Evolutionary conservation across 768 basidiomycete genomes (phyloP).

Genomic region (Suillus bovinus): DNA sequence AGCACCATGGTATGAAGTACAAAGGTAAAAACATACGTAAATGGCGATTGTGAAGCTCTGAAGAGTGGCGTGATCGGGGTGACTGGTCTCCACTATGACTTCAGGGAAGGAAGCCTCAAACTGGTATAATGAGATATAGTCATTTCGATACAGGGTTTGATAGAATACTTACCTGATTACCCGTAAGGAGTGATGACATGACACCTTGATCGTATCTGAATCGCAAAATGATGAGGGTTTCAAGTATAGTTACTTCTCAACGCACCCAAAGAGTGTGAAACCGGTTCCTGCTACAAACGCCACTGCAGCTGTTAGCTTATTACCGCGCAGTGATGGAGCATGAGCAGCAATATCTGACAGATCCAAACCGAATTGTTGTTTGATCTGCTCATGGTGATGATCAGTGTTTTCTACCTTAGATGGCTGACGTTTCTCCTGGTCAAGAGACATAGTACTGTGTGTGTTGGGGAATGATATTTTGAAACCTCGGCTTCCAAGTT

Average conservation of each 20-base stretch:
- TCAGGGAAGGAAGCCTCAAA: conserved; percentile 43
- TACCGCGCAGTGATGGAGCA: conserved; percentile 28
- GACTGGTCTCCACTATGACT: conserved; percentile 26
- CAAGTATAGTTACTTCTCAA: conserved; percentile 1
- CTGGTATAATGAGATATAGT: conserved; percentile 10
- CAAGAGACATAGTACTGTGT: conserved; percentile 2
- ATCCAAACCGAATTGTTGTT: not conserved
- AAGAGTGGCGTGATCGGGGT: conserved; percentile 34
- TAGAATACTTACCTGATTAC: conserved; percentile 25
- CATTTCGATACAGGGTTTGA: too few species aligned
- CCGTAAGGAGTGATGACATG: conserved; percentile 42
- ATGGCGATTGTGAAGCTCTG: conserved; percentile 41
- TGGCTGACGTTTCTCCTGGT: not conserved
- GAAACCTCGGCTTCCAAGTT: conserved; percentile 1
- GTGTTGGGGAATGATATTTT: not conserved
- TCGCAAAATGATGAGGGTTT: not conserved
- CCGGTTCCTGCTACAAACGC: conserved; percentile 39
- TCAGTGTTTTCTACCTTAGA: conserved; percentile 1
- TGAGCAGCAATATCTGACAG: conserved; percentile 21
- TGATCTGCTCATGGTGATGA: conserved; percentile 1
- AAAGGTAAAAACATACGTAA: conserved; percentile 27
- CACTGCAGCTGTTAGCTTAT: conserved; percentile 22
- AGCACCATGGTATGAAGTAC: not conserved
- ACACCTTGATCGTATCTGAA: conserved; percentile 44
- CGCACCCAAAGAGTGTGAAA: conserved; percentile 40